Conservation (phyloP, 495 filamentous ascomycete genomes). For the Filosporella fistucella region DNA sequence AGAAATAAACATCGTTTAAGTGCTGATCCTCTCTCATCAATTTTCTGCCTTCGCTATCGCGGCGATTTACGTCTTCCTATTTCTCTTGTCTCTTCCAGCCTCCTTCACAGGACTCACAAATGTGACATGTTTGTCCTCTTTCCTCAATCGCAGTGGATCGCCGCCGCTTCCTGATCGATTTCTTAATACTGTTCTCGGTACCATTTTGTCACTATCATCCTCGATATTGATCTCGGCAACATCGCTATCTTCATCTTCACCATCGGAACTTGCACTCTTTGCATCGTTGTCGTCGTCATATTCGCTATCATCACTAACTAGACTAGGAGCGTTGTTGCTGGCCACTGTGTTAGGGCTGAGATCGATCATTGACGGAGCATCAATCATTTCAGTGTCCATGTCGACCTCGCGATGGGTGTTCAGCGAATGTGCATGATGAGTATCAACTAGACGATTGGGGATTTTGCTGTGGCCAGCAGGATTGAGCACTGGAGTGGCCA, state of each 20-base stretch:
- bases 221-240: constrained; percentile 45
- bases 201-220: constrained; percentile 33
- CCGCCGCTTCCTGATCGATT: constrained; percentile 26
- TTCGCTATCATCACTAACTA: constrained; percentile 83
- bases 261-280: constrained; percentile 42
- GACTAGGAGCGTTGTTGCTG: constrained; percentile 75
- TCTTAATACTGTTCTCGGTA: constrained; percentile 22
- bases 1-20: not conserved
- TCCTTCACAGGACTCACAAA: constrained; percentile 41
- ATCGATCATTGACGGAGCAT: constrained; percentile 37
- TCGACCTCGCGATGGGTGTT: constrained; percentile 15
- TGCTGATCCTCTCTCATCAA: too few relatives aligned
- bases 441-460: constrained; percentile 35
- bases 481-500: constrained; percentile 31
- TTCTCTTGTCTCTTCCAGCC: constrained; percentile 18
- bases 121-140: constrained; percentile 43
- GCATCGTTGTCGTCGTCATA: constrained; percentile 59
- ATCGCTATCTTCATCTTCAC: constrained; percentile 42
- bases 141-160: constrained; percentile 28
- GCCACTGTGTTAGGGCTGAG: constrained; percentile 76
- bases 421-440: constrained; percentile 26
- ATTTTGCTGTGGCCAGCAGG: constrained; percentile 15
- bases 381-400: constrained; percentile 25
- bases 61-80: constrained; percentile 4
- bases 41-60: too few relatives aligned